These are phyloP conservation scores for Penicillium sp. DNA, from an alignment of 2,329 filamentous ascomycete genomes.

Conservation along the genomic window DNA sequence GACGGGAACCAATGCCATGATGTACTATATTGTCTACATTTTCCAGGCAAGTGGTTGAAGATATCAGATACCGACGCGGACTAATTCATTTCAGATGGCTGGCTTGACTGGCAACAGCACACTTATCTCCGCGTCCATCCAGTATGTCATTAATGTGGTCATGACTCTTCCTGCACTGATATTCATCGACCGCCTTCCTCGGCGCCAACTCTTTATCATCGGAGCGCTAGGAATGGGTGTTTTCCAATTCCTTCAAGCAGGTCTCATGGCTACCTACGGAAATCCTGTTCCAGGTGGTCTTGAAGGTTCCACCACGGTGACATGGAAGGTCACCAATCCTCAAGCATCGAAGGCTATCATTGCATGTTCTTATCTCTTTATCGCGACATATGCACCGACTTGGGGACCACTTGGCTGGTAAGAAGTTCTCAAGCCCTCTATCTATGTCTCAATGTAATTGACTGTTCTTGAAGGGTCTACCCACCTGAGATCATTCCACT, in stretches of 20 bases:
- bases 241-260: conserved; percentile 33
- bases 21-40: conserved; percentile 36
- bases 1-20: conserved; percentile 61
- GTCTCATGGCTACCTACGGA: conserved; percentile 30
- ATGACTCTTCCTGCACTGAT: conserved; percentile 61
- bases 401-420: conserved; percentile 46
- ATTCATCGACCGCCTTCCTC: conserved; percentile 59
- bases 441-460: not conserved
- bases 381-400: conserved; percentile 61
- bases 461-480: conserved; percentile 48
- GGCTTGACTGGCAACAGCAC: conserved; percentile 56
- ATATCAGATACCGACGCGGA: not conserved
- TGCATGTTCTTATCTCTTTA: conserved; percentile 66
- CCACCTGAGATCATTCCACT: conserved; percentile 43
- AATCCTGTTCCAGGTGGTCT: conserved; percentile 26
- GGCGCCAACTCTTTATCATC: conserved; percentile 55
- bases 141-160: conserved; percentile 63
- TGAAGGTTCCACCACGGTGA: conserved; percentile 10
- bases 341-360: conserved; percentile 55
- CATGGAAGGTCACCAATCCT: conserved; percentile 20
- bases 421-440: conserved; percentile 22
- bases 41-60: conserved; percentile 27
- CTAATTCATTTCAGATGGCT: conserved; percentile 45
- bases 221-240: conserved; percentile 60
- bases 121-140: conserved; percentile 60